These are phyloP conservation scores for Phyllosticta citribraziliensis DNA, from an alignment of 2,329 filamentous ascomycete genomes.

Conservation along the genomic window DNA sequence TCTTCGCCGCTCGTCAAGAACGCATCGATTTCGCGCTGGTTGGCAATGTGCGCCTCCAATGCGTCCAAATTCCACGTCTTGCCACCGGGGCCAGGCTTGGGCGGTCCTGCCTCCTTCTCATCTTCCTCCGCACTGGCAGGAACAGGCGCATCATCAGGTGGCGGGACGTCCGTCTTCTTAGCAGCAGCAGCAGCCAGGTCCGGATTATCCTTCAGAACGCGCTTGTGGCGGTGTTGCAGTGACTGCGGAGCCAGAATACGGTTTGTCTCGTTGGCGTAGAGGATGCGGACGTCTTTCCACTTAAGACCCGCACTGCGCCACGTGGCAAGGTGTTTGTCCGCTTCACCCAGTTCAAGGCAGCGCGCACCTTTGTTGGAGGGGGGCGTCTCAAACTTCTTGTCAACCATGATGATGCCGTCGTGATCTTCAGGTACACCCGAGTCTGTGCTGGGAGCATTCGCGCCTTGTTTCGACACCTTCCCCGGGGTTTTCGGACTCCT, in stretches of 20 bases:
- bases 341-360: not conserved
- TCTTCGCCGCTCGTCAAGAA: not conserved
- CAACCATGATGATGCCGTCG: not conserved
- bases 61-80: not conserved
- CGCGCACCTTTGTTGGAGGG: not conserved
- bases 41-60: not conserved
- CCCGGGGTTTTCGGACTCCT: not conserved
- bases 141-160: not conserved
- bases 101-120: not conserved
- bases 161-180: not conserved
- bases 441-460: not conserved
- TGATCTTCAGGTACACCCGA: not conserved
- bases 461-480: not conserved
- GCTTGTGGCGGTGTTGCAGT: not conserved
- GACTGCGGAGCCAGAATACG: not conserved
- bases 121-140: too few species aligned
- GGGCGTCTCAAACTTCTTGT: not conserved
- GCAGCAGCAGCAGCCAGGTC: not conserved
- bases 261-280: not conserved
- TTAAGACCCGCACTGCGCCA: not conserved
- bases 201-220: not conserved
- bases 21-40: not conserved
- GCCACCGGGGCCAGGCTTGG: not conserved
- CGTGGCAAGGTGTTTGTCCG: not conserved
- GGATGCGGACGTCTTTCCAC: not conserved